Evolutionary conservation across 441 rosid genomes (phyloP), one percentile per base, ranked within the genome.

Genomic region (Syzygium malaccense): DNA sequence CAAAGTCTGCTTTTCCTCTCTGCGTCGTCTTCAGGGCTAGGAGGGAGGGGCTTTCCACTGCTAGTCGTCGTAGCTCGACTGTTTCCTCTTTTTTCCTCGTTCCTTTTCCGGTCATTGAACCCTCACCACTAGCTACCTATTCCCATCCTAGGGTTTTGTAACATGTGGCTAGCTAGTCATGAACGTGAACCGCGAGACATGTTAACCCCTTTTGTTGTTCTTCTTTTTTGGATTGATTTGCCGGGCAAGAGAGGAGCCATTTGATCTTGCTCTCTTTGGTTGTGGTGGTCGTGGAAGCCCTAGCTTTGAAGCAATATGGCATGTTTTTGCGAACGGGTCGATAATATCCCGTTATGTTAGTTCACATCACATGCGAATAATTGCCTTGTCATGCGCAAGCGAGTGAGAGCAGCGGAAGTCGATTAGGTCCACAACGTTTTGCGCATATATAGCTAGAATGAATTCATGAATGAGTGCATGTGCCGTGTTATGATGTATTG

Each of bases 401-500:
- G 6, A 19, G 18, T 25, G 53, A 6, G 84, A 41, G 19, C 3
- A 78, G n/a, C 14, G n/a, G 12, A 13, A 45, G 45, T 45, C n/a
- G 18, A 41, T 75, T 75, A 45, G 3, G 10, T 13, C 15, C 5
- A 25, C 9, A 37, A 20, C 5, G 80, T 37, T 71, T 41, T 23
- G 8, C 10, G 28, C 15, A 37, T 12, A 37, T 26, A 14, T 62
- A 62, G 14, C 19, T 62, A 2, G 84, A 26, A 23, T 62, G 68
- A 62, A n/a, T n/a, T 5, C 19, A 14, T 41, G 45, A 23, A 41
- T 75, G 6, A 41, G 26, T 0, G 18, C n/a, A 13, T 1, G 49
- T 41, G 30, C 1, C 17, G 7, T 23, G 84, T 41, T 2, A 23
- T 1, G 0, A 64, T 4, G 23, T 17, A 17, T 64, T 17, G 0